Evolutionary conservation across 805 yeast genomes (phyloP), one percentile per base, ranked within the genome.

Genomic region (Jamesozyma spencerorum): DNA sequence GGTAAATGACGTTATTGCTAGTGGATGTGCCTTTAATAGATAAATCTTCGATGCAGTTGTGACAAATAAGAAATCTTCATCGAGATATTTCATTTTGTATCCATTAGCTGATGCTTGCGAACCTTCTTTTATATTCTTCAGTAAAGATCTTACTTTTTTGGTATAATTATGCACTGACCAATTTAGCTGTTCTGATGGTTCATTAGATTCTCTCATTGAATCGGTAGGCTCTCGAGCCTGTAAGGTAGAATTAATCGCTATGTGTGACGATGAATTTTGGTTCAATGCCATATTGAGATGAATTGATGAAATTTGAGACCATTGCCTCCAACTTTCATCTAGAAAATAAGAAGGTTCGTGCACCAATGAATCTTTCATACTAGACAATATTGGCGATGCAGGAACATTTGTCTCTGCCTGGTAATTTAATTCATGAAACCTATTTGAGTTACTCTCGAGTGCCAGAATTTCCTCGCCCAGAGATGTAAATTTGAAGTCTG

Each of bases 1-100:
- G 2, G 58, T 47, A 31, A 44, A 53, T 2, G 62, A 54, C 7
- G 47, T 47, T 8, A 55, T 39, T 1, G 54, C 30, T 29, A 55
- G 38, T 3, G 62, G 62, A 31, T 50, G 39, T 1, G 50, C 38
- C 34, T 49, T 52, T 17, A 50, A 26, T 12, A 57, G 28, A 31
- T 39, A 47, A 7, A 49, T 22, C 22, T 39, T 26, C 1, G 30
- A 20, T 1, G 29, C 44, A 1, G 57, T 46, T 1, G 57, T 51
- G 2, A 54, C 47, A 4, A 50, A 40, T 13, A 52, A 38, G 28
- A 52, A 51, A 24, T 47, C 46, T 15, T 48, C 47, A 18, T 53
- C 39, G 3, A 41, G 34, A 3, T 47, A 47, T 7, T 34, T 30
- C 5, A 53, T 34, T 29, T 39, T 44, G 27, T 49, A 49, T 3